phyloP scores from a whole-genome alignment of 2,329 filamentous ascomycete genomes.

The Cephalotrichum gorgonifer region DNA sequence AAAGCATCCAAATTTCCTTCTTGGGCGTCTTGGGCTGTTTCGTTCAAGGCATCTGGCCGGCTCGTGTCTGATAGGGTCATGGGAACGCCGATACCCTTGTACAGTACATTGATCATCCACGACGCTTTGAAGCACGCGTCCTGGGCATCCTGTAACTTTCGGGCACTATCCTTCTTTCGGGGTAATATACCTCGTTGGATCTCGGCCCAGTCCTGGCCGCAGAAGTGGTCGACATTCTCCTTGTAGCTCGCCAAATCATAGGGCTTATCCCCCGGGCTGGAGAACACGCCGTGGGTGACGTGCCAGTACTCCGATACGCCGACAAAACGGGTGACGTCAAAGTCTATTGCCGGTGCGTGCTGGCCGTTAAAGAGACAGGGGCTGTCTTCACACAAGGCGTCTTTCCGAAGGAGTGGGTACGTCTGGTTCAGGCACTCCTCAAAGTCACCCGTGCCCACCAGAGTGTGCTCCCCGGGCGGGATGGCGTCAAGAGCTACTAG shows the following conservation, averaged over 20 bases:
- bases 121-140: slow-evolving; percentile 96
- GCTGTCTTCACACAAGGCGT: slow-evolving; percentile 68
- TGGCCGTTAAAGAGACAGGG: slow-evolving; percentile 87
- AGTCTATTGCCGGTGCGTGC: slow-evolving; percentile 91
- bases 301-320: slow-evolving; percentile 99
- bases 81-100: slow-evolving; percentile 91
- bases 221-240: slow-evolving; percentile 73
- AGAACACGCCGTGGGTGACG: slow-evolving; percentile 89
- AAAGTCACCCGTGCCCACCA: slow-evolving; percentile 81
- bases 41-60: slow-evolving; percentile 62
- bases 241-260: slow-evolving; percentile 92
- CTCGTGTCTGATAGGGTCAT: slow-evolving; percentile 63
- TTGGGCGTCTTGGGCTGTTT: slow-evolving; percentile 56
- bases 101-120: slow-evolving; percentile 93
- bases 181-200: slow-evolving; percentile 57
- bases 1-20: slow-evolving; percentile 77
- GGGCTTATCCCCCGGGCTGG: slow-evolving; percentile 49
- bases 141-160: slow-evolving; percentile 68
- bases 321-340: slow-evolving; percentile 93
- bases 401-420: slow-evolving; percentile 80
- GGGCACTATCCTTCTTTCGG: slow-evolving; percentile 64
- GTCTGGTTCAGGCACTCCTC: slow-evolving; percentile 74
- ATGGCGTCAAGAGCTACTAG: slow-evolving; percentile 23
- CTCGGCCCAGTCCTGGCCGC: slow-evolving; percentile 67
- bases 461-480: slow-evolving; percentile 27